Evolutionary conservation across 768 basidiomycete genomes (phyloP), one percentile per base, ranked within the genome.

Genomic region (Tylopilus intermedius): DNA sequence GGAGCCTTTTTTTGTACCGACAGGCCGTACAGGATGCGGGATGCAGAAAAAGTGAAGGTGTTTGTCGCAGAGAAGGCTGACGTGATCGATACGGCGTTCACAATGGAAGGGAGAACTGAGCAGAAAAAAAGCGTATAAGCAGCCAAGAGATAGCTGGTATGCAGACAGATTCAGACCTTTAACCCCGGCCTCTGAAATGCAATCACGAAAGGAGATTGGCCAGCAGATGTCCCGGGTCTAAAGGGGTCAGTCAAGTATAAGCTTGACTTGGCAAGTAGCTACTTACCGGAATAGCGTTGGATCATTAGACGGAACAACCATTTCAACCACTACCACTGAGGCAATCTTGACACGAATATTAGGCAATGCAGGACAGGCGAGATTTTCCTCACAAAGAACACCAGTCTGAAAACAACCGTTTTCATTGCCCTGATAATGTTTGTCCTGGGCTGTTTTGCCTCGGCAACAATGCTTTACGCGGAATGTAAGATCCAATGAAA

Each of bases 191-290:
- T 76, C 42, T 71, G 77, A 58, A 93, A 83, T 21, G 89, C 90
- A 57, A 93, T 85, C 50, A 93, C 90, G 69, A 89, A 94, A 3
- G 91, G 91, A 4, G 88, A 90, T 48, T 83, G 67, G 0, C 84
- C 81, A n/a, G 89, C 90, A 15, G 57, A 52, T 3, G 1, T 26
- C n/a, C 56, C 60, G 1, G 59, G 18, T 42, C 59, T 61, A 37
- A 15, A 38, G 38, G 29, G 2, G 6, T 21, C 14, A 13, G 41
- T 57, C 10, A 57, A 26, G 40, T 10, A 2, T 21, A 21, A 30
- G 24, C 18, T 14, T 33, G 38, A 29, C 4, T 3, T 35, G 13
- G 7, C 14, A 32, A 32, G n/a, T 2, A 40, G 9, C 48, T 60
- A 40, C 54, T 69, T 72, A 55, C 50, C 70, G 63, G 39, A 85